Evolutionary conservation across 176 grass and related monocot genomes (phyloP).

Genomic region (Luzula sylvatica): DNA sequence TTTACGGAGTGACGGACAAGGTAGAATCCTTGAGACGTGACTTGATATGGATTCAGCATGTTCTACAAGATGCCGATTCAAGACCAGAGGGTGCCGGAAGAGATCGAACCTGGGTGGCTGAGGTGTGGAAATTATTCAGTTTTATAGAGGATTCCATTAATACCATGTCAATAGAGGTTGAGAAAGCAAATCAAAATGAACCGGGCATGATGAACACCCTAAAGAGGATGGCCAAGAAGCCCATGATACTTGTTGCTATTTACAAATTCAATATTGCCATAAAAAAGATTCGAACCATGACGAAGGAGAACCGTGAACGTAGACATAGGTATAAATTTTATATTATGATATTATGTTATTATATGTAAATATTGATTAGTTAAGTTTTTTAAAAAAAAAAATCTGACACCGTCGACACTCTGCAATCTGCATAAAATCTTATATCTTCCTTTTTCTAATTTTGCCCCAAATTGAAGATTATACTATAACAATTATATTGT

Average conservation of each 20-base stretch:
- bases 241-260: background rate
- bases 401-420: no score
- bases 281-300: no score
- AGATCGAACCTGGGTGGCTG: background rate
- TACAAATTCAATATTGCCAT: background rate
- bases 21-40: background rate
- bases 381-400: no score
- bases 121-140: background rate
- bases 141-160: slow-evolving; percentile 5
- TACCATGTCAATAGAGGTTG: background rate
- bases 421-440: no score
- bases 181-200: no score
- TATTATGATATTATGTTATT: no score
- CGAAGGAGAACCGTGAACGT: no score
- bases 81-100: background rate
- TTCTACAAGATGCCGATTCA: background rate
- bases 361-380: no score
- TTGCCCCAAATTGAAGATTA: no score
- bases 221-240: background rate
- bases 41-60: background rate
- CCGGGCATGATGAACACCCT: background rate
- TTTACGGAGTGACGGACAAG: background rate
- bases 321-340: no score
- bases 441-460: no score
- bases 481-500: no score